phyloP scores from a whole-genome alignment of 371 early-diverging fungal species.

The Zychaea mexicana region DNA sequence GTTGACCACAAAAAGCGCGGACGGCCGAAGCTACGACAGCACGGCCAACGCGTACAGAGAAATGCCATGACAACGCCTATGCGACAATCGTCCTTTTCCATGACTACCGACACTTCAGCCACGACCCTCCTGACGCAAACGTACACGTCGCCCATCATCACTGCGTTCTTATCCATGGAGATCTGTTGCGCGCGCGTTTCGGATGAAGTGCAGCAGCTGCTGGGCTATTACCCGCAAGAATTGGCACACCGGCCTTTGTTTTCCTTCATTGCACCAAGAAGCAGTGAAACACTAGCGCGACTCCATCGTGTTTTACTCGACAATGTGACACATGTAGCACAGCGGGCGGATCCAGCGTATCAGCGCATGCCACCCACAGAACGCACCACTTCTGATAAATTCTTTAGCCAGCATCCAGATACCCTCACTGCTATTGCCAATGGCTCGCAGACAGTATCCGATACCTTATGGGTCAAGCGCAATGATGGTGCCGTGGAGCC shows the following conservation, averaged over 20 bases:
- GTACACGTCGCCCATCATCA: slow-evolving; percentile 1
- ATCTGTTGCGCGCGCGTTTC: slow-evolving; percentile 60
- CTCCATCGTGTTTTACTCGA: slow-evolving; percentile 50
- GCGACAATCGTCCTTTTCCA: slow-evolving; percentile 14
- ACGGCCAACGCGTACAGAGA: slow-evolving; percentile 17
- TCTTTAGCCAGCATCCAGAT: slow-evolving; percentile 35
- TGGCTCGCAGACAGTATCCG: slow-evolving; percentile 48
- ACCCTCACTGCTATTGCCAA: slow-evolving; percentile 29
- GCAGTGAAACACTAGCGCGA: slow-evolving; percentile 44
- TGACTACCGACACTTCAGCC: slow-evolving; percentile 3
- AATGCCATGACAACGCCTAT: slow-evolving; percentile 2
- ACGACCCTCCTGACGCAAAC: neutral
- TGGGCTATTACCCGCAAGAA: slow-evolving; percentile 66
- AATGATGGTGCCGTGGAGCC: slow-evolving; percentile 44
- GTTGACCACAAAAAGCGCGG: slow-evolving; percentile 82
- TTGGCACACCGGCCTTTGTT: slow-evolving; percentile 60
- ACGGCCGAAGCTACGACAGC: slow-evolving; percentile 69
- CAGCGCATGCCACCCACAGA: slow-evolving; percentile 40
- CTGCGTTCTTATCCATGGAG: slow-evolving; percentile 53
- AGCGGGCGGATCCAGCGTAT: slow-evolving; percentile 16
- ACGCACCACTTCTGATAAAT: slow-evolving; percentile 46
- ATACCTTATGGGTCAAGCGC: slow-evolving; percentile 53
- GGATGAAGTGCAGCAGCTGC: slow-evolving; percentile 49
- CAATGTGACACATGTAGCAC: slow-evolving; percentile 39
- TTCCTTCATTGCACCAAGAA: slow-evolving; percentile 51